Evolutionary conservation across 2,329 filamentous ascomycete species (phyloP).

Genomic region (Cladosporium cucumerinum): DNA sequence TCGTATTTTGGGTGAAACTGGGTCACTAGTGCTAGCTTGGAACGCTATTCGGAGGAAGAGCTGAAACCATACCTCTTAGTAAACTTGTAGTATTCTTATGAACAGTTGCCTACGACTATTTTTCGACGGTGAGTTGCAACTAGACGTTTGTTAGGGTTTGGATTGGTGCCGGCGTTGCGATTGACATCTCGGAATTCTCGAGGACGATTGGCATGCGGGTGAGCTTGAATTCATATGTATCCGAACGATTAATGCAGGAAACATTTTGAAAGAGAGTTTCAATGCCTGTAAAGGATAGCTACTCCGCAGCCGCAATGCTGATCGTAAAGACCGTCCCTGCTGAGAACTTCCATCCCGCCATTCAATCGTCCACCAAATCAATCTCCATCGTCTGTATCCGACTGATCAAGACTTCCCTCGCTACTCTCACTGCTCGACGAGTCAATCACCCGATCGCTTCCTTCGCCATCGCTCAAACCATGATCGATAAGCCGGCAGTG

Average conservation of each 20-base stretch:
- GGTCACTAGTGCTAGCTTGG: neutral
- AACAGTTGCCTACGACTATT: neutral
- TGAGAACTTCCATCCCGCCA: neutral
- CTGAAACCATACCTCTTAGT: neutral
- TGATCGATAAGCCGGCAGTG: neutral
- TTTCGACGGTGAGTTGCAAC: neutral
- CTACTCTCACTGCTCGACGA: neutral
- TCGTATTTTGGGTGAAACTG: neutral
- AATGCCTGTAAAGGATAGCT: neutral
- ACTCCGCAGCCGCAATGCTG: neutral
- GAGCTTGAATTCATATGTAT: neutral
- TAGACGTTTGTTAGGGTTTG: neutral
- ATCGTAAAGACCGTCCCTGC: neutral
- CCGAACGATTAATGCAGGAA: neutral
- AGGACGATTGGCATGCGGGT: neutral
- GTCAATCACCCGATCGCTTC: conserved; percentile 1
- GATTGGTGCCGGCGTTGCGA: neutral
- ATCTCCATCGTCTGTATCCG: neutral
- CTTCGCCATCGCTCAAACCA: conserved; percentile 1
- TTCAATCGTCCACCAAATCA: neutral
- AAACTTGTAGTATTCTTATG: neutral
- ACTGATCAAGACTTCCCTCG: neutral
- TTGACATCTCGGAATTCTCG: neutral
- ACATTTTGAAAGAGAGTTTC: neutral
- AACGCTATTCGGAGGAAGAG: neutral